phyloP scores from a whole-genome alignment of 2,329 filamentous ascomycete species.

The Mariannaea sp. region DNA sequence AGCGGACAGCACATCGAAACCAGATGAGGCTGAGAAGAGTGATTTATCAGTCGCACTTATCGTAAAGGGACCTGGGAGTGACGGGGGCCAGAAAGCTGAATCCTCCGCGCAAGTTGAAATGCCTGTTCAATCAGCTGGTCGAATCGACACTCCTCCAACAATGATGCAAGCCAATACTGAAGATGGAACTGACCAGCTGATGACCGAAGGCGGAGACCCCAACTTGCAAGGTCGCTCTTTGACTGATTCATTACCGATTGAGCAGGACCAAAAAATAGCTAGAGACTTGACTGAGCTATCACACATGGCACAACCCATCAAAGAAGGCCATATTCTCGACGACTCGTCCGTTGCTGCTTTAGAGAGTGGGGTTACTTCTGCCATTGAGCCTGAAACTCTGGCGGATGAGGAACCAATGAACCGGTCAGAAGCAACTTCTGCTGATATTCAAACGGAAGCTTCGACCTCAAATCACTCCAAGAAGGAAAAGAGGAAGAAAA shows the following conservation, averaged over 20 bases:
- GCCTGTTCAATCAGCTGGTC: conserved; percentile 6
- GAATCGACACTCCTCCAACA: background rate
- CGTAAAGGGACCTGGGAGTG: conserved; percentile 14
- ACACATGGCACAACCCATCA: background rate
- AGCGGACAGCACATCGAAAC: background rate
- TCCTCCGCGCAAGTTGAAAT: conserved; percentile 4
- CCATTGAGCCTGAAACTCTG: background rate
- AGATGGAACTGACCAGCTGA: conserved; percentile 15
- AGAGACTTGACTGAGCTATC: background rate
- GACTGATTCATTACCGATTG: conserved; percentile 4
- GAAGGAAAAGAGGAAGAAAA: conserved; percentile 43
- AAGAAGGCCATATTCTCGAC: background rate
- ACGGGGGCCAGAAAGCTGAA: conserved; percentile 13
- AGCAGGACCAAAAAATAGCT: background rate
- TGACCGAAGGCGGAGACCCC: conserved; percentile 13
- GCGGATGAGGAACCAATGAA: background rate
- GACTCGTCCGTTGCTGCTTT: background rate
- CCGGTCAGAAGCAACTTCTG: background rate
- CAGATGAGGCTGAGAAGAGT: conserved; percentile 6
- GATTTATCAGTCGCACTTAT: conserved; percentile 10
- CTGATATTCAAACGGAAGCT: conserved; percentile 1
- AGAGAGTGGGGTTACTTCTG: background rate
- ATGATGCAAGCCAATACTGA: conserved; percentile 9
- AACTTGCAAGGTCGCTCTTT: conserved; percentile 2
- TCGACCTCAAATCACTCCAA: conserved; percentile 21